Evolutionary conservation across 177 flowering plant species (phyloP).

Genomic region (Vitis hybrid): DNA sequence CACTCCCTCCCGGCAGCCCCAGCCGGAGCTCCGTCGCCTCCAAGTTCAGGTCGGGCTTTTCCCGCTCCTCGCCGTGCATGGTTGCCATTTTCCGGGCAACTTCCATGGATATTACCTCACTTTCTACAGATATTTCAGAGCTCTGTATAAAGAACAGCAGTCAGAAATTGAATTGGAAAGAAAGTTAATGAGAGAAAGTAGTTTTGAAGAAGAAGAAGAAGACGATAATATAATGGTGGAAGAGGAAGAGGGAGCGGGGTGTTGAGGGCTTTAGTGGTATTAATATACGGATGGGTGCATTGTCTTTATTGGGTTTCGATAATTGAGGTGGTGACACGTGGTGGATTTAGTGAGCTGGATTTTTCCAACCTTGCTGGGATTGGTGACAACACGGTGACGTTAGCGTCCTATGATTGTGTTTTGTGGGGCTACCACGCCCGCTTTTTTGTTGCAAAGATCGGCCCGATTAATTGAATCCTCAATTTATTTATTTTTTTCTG

Average conservation of each 20-base stretch:
- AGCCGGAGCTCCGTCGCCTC: slow-evolving; percentile 52
- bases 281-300: slow-evolving; percentile 20
- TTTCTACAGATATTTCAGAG: not conserved
- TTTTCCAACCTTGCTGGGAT: slow-evolving; percentile 20
- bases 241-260: slow-evolving; percentile 9
- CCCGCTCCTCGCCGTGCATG: not conserved
- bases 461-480: not conserved
- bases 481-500: not conserved
- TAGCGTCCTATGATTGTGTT: slow-evolving; percentile 16
- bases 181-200: not conserved
- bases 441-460: slow-evolving; percentile 1
- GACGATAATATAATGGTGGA: slow-evolving; percentile 1
- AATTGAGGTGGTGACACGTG: slow-evolving; percentile 24
- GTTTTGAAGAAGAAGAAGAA: not conserved
- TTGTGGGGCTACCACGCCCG: not conserved
- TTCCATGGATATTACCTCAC: slow-evolving; percentile 13
- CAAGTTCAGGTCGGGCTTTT: slow-evolving; percentile 12
- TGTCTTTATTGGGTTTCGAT: not conserved
- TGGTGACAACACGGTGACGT: slow-evolving; percentile 22
- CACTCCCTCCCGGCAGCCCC: slow-evolving; percentile 35
- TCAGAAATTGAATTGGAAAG: not conserved
- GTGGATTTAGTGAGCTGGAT: slow-evolving; percentile 16
- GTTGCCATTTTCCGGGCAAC: slow-evolving; percentile 8
- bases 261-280: slow-evolving; percentile 14
- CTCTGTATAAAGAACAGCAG: too few relatives aligned